phyloP scores from a whole-genome alignment of 306 rosid species.

The Trifolium fragiferum region DNA sequence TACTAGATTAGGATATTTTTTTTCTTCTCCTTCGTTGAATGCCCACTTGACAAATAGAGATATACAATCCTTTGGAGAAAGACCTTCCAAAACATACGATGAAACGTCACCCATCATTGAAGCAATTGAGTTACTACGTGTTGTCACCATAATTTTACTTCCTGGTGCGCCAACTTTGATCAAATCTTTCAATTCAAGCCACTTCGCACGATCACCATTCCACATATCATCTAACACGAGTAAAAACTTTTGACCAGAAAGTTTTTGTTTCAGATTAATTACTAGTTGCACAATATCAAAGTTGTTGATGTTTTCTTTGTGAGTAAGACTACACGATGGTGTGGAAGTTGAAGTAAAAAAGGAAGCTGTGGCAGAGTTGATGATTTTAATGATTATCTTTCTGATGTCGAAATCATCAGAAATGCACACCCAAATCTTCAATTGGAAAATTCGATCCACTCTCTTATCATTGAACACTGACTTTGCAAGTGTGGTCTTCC shows the following conservation, averaged over 20 bases:
- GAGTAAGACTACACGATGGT: not conserved
- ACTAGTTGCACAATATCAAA: not conserved
- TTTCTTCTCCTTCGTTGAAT: not conserved
- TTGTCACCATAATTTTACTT: not conserved
- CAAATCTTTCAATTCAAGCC: not conserved
- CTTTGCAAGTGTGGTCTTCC: too few species aligned
- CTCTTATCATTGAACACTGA: too few species aligned
- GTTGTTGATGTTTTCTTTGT: not conserved
- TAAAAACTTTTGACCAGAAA: not conserved
- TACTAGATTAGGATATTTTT: not conserved
- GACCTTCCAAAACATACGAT: not conserved
- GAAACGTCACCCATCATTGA: not conserved
- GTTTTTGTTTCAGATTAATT: not conserved
- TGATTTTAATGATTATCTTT: not conserved
- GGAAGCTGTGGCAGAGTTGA: not conserved
- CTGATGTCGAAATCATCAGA: not conserved
- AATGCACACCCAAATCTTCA: not conserved
- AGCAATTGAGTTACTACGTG: not conserved
- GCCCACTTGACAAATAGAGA: constrained; percentile 17
- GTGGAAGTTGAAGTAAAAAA: not conserved
- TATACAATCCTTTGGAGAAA: not conserved
- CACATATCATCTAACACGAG: constrained; percentile 4
- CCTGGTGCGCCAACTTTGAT: not conserved
- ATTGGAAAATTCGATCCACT: too few species aligned
- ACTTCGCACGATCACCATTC: not conserved